Conservation (phyloP, 2,329 filamentous ascomycete genomes). For the Fusarium albosuccineum region DNA sequence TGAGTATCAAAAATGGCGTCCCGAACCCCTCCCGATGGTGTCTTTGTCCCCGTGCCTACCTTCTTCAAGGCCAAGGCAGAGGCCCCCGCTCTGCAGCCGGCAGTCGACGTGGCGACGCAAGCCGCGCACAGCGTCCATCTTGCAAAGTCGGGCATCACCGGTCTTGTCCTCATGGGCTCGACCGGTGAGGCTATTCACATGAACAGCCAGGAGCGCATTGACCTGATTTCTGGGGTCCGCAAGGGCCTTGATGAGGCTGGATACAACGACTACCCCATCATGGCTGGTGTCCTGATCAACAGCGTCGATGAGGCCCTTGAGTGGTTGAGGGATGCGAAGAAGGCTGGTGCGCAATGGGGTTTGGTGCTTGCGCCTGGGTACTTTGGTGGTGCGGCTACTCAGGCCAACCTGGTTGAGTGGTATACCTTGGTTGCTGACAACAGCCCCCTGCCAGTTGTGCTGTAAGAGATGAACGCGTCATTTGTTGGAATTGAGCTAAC, state of each 20-base stretch:
- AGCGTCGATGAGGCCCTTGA: slow-evolving; percentile 71
- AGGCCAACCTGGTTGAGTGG: slow-evolving; percentile 68
- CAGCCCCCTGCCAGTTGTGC: slow-evolving; percentile 68
- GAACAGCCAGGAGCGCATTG: slow-evolving; percentile 64
- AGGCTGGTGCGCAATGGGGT: slow-evolving; percentile 70
- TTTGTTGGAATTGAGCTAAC: not conserved
- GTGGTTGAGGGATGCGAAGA: slow-evolving; percentile 65
- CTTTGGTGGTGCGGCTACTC: slow-evolving; percentile 65
- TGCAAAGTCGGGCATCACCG: slow-evolving; percentile 68
- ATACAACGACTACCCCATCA: slow-evolving; percentile 69
- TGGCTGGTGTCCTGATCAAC: slow-evolving; percentile 71
- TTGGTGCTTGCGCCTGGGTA: slow-evolving; percentile 70
- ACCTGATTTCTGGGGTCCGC: slow-evolving; percentile 65
- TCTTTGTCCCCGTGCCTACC: slow-evolving; percentile 72
- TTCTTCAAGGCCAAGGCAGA: slow-evolving; percentile 65
- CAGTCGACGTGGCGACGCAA: slow-evolving; percentile 69
- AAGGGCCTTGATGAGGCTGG: slow-evolving; percentile 66
- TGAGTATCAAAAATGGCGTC: slow-evolving; percentile 8
- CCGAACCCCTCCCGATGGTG: slow-evolving; percentile 61
- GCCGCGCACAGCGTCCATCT: slow-evolving; percentile 70
- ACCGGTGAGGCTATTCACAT: slow-evolving; percentile 74
- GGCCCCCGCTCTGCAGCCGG: slow-evolving; percentile 27
- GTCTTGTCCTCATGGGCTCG: slow-evolving; percentile 71
- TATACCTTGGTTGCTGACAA: slow-evolving; percentile 68
- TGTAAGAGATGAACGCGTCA: slow-evolving; percentile 53